Evolutionary conservation across 257 asterid genomes (phyloP), one percentile per base, ranked within the genome.

Genomic region (Vinca minor): DNA sequence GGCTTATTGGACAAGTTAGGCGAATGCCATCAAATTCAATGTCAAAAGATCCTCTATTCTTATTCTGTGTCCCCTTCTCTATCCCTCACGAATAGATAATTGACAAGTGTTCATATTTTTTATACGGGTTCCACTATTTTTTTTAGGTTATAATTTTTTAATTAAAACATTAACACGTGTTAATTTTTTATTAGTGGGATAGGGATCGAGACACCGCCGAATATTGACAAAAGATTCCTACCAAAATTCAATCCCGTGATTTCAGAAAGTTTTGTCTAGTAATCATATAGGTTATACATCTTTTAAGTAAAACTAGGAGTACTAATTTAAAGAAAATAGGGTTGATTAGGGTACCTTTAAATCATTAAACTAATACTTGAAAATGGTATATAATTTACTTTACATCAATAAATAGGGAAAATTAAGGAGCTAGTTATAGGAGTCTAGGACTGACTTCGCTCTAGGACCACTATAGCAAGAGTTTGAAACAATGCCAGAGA

Each of bases 221-320:
- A n/a, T n/a, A n/a, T n/a, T n/a, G n/a, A n/a, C n/a, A n/a, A n/a
- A n/a, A n/a, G n/a, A n/a, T n/a, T n/a, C n/a, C n/a, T n/a, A n/a
- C n/a, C n/a, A n/a, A 73, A 81, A 78, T 65, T 76, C 69, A 66
- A 63, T 26, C 73, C 83, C 84, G 77, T 73, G 73, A 79, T 70
- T 80, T 75, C 70, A 68, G 80, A 70, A 77, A 62, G 65, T 68
- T 49, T 73, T 68, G 82, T 79, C 80, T 54, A 5, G 77, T 66
- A 73, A 79, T 72, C 69, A 79, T 77, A 79, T 77, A 50, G 15
- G 41, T 65, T 71, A 67, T 75, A 66, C 80, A 58, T 4, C 82
- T 79, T 79, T 79, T 73, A 21, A 77, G 58, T 72, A 70, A 68
- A 17, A 29, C 41, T 65, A 31, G 59, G 62, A 59, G 3, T 8